A percentile compares a stretch with the other conserved stretches of the same genome.
These are phyloP conservation scores for Pseudogymnoascus destructans DNA, from an alignment of 2,329 filamentous ascomycete genomes.

Conservation along the genomic window DNA sequence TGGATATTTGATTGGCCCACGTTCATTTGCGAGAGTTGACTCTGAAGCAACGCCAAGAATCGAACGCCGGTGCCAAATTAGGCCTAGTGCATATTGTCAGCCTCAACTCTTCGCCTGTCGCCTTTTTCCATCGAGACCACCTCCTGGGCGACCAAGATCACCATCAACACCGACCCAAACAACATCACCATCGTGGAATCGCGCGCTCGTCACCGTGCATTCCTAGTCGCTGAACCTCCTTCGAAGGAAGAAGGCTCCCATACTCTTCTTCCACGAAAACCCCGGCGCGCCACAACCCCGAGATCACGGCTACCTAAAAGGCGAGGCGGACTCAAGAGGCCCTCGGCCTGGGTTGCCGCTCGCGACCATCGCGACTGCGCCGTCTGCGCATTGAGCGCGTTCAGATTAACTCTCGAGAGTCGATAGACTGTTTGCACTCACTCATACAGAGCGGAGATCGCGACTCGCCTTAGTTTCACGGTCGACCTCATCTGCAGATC, in stretches of 20 bases:
- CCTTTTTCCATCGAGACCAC: slow-evolving; percentile 9
- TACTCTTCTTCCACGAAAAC: slow-evolving; percentile 17
- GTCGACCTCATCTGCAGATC: neutral
- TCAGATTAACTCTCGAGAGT: neutral
- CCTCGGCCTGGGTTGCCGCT: slow-evolving; percentile 24
- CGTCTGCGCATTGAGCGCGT: slow-evolving; percentile 19
- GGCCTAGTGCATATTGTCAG: slow-evolving; percentile 30
- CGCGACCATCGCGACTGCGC: slow-evolving; percentile 22
- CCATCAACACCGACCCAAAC: slow-evolving; percentile 11
- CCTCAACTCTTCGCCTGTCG: slow-evolving; percentile 13
- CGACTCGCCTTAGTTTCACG: neutral
- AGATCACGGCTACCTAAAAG: slow-evolving; percentile 8
- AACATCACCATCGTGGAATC: slow-evolving; percentile 21
- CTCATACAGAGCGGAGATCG: neutral
- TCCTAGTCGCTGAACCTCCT: slow-evolving; percentile 24
- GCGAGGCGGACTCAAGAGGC: slow-evolving; percentile 16
- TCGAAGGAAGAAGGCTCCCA: slow-evolving; percentile 21
- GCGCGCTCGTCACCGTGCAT: slow-evolving; percentile 25
- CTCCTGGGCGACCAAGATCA: slow-evolving; percentile 11
- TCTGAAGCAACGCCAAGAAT: slow-evolving; percentile 3
- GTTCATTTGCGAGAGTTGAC: neutral
- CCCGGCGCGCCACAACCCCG: neutral
- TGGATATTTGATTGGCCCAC: slow-evolving; percentile 5
- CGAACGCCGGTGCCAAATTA: slow-evolving; percentile 17
- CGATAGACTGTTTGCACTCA: neutral